These are phyloP conservation scores for Rubia peregrina DNA, from an alignment of 305 asterid genomes.

Conservation along the genomic window DNA sequence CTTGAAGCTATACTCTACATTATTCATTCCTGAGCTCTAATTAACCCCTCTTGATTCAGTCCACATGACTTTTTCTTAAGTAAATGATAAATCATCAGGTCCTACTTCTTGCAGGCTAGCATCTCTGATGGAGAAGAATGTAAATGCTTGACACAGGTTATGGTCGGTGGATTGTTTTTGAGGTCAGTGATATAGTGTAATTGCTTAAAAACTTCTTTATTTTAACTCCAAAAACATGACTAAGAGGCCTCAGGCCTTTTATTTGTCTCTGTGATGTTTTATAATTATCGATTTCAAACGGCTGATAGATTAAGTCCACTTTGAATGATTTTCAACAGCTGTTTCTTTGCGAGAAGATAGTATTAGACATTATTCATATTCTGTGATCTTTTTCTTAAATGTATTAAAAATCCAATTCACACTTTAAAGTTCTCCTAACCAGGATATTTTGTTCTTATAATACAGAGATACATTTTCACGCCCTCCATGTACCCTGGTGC, in stretches of 20 bases:
- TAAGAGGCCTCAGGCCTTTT: not conserved
- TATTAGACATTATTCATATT: not conserved
- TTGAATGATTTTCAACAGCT: not conserved
- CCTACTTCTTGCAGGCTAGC: conserved; percentile 61
- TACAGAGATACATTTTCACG: conserved; percentile 93
- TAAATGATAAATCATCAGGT: conserved; percentile 18
- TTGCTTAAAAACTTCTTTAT: conserved; percentile 13
- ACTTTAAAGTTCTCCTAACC: conserved; percentile 9
- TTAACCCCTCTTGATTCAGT: not conserved
- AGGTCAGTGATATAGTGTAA: conserved; percentile 46
- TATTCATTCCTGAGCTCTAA: not conserved
- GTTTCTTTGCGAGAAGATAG: not conserved
- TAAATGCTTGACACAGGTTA: conserved; percentile 64
- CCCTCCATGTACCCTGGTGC: conserved; percentile 88
- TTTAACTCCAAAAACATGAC: not conserved
- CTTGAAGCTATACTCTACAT: conserved; percentile 15
- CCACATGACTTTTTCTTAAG: not conserved
- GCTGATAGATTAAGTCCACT: not conserved
- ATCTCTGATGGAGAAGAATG: conserved; percentile 78
- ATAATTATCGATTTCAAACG: not conserved
- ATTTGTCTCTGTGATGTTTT: not conserved
- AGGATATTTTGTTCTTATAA: conserved; percentile 18
- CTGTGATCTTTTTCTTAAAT: not conserved
- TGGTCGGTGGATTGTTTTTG: conserved; percentile 83
- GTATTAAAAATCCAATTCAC: not conserved